Evolutionary conservation across 768 basidiomycete species (phyloP).

Genomic region (Boletus reticuloceps): DNA sequence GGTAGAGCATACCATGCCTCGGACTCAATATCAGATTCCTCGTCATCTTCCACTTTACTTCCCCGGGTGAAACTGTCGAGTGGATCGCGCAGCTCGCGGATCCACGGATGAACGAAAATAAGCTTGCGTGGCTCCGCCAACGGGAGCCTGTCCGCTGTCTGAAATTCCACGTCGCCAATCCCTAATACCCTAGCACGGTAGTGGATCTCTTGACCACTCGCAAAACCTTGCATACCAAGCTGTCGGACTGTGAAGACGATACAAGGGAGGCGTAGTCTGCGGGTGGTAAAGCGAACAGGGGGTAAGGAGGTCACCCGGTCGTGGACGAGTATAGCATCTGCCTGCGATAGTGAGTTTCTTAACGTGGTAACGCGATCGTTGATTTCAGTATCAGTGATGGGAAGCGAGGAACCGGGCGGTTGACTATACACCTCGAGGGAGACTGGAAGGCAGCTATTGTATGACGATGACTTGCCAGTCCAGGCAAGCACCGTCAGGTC

Average conservation of each 20-base stretch:
- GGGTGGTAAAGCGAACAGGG: background rate
- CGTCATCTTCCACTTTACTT: background rate
- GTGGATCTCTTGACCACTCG: background rate
- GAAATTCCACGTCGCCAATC: background rate
- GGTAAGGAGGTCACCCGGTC: background rate
- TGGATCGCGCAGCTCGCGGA: background rate
- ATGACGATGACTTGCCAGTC: conserved; percentile 6
- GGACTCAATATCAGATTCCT: background rate
- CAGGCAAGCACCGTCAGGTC: conserved; percentile 10
- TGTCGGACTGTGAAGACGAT: background rate
- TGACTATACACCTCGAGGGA: background rate
- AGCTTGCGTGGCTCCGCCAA: background rate
- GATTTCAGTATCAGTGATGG: background rate
- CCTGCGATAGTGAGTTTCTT: background rate
- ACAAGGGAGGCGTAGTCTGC: background rate
- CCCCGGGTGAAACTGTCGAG: background rate
- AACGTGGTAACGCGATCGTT: background rate
- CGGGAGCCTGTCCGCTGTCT: background rate
- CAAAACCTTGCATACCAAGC: background rate
- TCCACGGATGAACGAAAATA: conserved; percentile 6
- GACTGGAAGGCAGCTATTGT: conserved; percentile 13
- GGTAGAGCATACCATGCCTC: background rate
- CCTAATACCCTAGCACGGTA: background rate
- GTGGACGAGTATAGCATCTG: background rate
- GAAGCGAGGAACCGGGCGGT: background rate